Conservation (phyloP, 139 green algal species). For the Closterium sp. region DNA sequence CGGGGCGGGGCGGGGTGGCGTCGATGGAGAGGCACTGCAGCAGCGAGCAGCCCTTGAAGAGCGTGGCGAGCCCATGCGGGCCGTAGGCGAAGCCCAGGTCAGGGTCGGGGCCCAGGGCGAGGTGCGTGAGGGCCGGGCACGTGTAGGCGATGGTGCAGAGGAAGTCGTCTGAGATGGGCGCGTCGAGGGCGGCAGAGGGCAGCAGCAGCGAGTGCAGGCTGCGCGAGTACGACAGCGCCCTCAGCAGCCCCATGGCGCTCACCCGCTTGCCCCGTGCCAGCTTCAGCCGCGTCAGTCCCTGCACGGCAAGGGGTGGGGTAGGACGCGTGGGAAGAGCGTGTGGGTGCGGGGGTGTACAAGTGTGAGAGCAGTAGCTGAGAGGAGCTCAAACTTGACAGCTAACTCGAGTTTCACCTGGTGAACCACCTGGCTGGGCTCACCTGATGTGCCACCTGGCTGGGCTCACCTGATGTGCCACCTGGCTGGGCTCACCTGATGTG, state of each 20-base stretch:
- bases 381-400: no score
- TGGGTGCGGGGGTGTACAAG: no score
- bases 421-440: not conserved
- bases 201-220: not conserved
- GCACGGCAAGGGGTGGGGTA: no score
- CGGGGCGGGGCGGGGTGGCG: no score
- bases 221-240: not conserved
- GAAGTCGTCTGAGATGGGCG: not conserved
- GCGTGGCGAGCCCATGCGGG: not conserved
- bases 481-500: not conserved
- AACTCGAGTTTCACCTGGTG: no score
- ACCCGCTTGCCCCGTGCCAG: not conserved
- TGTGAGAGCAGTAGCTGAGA: no score
- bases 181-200: not conserved
- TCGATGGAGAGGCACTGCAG: not conserved
- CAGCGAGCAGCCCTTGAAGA: not conserved
- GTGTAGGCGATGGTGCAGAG: constrained; percentile 8
- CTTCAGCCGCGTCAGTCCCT: no score
- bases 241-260: not conserved
- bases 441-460: not conserved
- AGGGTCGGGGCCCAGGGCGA: not conserved
- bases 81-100: not conserved
- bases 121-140: not conserved
- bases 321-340: no score
- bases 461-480: no score